These are phyloP conservation scores for Chrysanthemum makinoi DNA, from an alignment of 129 eudicot species.

Conservation along the genomic window DNA sequence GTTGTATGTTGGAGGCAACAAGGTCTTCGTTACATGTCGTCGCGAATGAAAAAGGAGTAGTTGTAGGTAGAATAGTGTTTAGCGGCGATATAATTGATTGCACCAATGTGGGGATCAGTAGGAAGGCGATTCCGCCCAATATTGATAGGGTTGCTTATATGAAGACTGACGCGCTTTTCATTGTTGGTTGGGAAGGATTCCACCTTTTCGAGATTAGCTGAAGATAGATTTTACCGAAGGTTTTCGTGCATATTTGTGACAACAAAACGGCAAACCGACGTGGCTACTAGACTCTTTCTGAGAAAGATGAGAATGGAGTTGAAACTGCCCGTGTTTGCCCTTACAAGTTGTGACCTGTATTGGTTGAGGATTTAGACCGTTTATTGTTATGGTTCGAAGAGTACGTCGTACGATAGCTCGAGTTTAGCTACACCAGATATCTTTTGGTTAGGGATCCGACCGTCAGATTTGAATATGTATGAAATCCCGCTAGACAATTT, in stretches of 20 bases:
- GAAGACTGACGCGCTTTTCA: conserved; percentile 80
- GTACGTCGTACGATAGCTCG: no score
- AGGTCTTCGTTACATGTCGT: conserved; percentile 72
- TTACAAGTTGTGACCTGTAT: neutral
- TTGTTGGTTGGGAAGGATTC: conserved; percentile 87
- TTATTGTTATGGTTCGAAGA: no score
- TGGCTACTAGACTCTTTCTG: conserved; percentile 79
- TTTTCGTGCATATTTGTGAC: conserved; percentile 84
- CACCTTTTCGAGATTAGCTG: conserved; percentile 75
- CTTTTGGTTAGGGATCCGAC: no score
- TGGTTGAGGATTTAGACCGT: no score
- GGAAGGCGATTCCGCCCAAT: conserved; percentile 87
- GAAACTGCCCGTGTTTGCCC: conserved; percentile 71
- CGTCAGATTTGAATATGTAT: no score
- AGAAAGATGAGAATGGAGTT: conserved; percentile 83
- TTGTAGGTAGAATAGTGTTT: conserved; percentile 67
- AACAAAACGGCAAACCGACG: conserved; percentile 79
- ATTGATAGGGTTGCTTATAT: conserved; percentile 86
- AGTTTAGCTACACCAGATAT: no score
- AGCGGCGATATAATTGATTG: conserved; percentile 83
- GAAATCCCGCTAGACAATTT: no score
- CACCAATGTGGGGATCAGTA: conserved; percentile 85
- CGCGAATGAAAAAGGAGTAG: conserved; percentile 87
- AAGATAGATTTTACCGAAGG: conserved; percentile 76
- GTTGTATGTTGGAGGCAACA: conserved; percentile 52